These are phyloP conservation scores for Globisporangium apiculatum DNA, from an alignment of 352 stramenopile genomes.

Conservation along the genomic window DNA sequence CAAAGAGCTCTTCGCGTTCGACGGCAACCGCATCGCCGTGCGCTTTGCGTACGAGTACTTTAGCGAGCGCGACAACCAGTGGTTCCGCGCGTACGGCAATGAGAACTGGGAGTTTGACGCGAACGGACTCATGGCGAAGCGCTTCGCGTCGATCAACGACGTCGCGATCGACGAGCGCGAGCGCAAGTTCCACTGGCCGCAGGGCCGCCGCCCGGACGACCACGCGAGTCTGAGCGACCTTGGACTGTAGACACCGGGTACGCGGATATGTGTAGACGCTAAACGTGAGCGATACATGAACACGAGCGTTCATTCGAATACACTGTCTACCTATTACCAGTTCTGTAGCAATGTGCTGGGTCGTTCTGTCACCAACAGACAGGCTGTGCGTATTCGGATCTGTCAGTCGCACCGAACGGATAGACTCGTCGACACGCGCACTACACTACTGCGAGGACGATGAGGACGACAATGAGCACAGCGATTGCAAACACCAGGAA, in stretches of 20 bases:
- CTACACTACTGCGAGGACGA: slow-evolving; percentile 1
- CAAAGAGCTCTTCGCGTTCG: slow-evolving; percentile 83
- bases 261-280: too few relatives aligned
- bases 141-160: slow-evolving; percentile 85
- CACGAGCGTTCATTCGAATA: not conserved
- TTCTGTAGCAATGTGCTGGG: too few relatives aligned
- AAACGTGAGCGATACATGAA: not conserved
- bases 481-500: not conserved
- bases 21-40: slow-evolving; percentile 78
- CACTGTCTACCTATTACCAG: too few relatives aligned
- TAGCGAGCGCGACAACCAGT: slow-evolving; percentile 41
- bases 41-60: slow-evolving; percentile 84
- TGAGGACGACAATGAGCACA: slow-evolving; percentile 2
- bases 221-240: slow-evolving; percentile 10
- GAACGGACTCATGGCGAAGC: slow-evolving; percentile 67
- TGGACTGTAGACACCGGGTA: not conserved
- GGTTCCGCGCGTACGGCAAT: slow-evolving; percentile 81
- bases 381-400: not conserved
- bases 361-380: too few relatives aligned
- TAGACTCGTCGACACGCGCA: too few relatives aligned
- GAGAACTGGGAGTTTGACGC: slow-evolving; percentile 88
- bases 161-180: slow-evolving; percentile 62
- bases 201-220: slow-evolving; percentile 36
- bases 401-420: too few relatives aligned
- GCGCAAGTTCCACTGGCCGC: slow-evolving; percentile 50